Percentiles rank a stretch among this genome's conserved stretches.
Conservation (phyloP, 2,329 filamentous ascomycete genomes). For the Dactylonectria estremocensis region DNA sequence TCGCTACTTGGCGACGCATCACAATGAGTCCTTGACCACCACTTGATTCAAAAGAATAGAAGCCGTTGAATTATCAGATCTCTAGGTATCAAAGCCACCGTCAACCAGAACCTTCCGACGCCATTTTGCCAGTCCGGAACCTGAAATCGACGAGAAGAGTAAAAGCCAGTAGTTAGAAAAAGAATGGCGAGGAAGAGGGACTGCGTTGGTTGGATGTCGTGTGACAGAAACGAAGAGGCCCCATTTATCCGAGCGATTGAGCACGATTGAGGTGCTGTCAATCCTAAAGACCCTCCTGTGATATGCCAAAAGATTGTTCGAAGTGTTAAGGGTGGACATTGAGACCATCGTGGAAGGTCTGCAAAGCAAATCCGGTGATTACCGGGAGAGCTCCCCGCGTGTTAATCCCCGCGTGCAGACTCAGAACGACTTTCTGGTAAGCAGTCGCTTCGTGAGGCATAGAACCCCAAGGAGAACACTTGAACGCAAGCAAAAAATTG, state of each 20-base stretch:
- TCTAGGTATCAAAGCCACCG: conserved; percentile 36
- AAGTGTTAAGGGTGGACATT: neutral
- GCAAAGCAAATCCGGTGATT: neutral
- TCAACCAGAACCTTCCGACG: conserved; percentile 34
- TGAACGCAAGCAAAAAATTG: neutral
- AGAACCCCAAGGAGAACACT: conserved; percentile 2
- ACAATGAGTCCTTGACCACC: neutral
- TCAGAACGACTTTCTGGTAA: conserved; percentile 28
- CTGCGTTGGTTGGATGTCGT: neutral
- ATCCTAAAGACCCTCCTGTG: neutral
- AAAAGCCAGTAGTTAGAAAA: neutral
- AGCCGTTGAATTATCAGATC: conserved; percentile 29
- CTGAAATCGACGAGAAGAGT: neutral
- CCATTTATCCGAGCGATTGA: neutral
- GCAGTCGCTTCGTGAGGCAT: neutral
- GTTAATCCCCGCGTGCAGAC: conserved; percentile 2
- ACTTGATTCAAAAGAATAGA: conserved; percentile 15
- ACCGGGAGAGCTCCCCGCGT: neutral
- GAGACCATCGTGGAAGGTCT: neutral
- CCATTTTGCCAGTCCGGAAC: conserved; percentile 14
- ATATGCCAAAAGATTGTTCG: neutral
- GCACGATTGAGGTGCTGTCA: neutral
- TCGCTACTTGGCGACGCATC: conserved; percentile 8
- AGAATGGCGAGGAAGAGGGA: neutral
- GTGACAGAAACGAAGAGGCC: neutral